These are phyloP conservation scores for Aspergillus tamarii DNA, from an alignment of 2,329 filamentous ascomycete species.

Conservation along the genomic window DNA sequence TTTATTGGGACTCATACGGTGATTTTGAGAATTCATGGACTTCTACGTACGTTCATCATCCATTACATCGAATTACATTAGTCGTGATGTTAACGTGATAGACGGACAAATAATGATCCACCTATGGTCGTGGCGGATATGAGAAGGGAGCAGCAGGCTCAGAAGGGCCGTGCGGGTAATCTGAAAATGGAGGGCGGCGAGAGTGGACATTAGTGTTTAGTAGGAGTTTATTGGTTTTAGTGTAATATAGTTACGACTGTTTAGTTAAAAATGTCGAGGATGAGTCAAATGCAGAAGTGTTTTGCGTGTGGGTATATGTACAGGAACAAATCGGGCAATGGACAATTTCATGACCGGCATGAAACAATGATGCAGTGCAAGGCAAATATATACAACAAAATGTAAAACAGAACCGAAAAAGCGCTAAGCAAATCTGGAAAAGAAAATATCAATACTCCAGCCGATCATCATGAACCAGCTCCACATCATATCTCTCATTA, in stretches of 20 bases:
- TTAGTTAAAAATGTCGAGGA: too few relatives aligned
- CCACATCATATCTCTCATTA: slow-evolving; percentile 59
- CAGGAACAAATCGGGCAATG: neutral
- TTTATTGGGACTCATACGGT: neutral
- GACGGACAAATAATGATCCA: neutral
- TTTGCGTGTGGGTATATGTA: neutral
- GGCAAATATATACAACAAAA: neutral
- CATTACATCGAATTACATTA: neutral
- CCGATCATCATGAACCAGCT: slow-evolving; percentile 63
- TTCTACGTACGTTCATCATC: neutral
- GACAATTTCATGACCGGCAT: neutral
- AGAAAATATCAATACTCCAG: slow-evolving; percentile 37
- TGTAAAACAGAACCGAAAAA: neutral
- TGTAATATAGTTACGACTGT: neutral
- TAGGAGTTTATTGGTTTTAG: neutral
- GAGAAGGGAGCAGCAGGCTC: neutral
- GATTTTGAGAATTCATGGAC: slow-evolving; percentile 11
- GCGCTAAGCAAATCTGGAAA: neutral
- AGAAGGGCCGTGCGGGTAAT: neutral
- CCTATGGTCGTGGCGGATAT: neutral
- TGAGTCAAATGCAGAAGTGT: neutral
- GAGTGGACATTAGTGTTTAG: neutral
- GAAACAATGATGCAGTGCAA: neutral
- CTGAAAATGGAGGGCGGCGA: neutral
- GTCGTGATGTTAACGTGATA: neutral